Percentiles rank a stretch among this genome's conserved stretches.
Conservation (phyloP, 768 basidiomycete species). For the Daedaleopsis sinensis region DNA sequence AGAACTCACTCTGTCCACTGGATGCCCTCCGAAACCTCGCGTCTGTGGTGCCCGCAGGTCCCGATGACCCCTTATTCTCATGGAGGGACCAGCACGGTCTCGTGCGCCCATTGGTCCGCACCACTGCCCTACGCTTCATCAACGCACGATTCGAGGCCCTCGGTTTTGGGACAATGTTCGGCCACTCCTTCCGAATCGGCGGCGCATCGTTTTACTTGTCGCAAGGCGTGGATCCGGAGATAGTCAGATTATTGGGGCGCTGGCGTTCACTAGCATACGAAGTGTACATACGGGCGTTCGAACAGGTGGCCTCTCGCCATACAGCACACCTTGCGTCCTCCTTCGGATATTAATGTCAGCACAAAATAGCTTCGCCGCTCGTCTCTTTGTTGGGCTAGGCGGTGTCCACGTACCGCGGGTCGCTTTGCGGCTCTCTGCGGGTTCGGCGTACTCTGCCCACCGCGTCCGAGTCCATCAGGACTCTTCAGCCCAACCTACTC, state of each 20-base stretch:
- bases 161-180: constrained; percentile 38
- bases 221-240: constrained; percentile 36
- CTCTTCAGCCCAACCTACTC: too few relatives aligned
- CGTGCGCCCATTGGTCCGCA: constrained; percentile 34
- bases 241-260: constrained; percentile 36
- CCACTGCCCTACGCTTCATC: constrained; percentile 30
- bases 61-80: constrained; percentile 38
- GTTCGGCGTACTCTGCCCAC: too few relatives aligned
- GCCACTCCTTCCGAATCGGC: constrained; percentile 48
- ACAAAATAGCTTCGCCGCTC: too few relatives aligned
- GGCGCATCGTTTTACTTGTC: constrained; percentile 41
- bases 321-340: too few relatives aligned
- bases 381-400: too few relatives aligned
- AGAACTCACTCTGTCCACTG: constrained; percentile 33
- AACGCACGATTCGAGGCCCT: constrained; percentile 31
- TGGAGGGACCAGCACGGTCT: constrained; percentile 35
- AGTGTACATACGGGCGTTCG: constrained; percentile 40
- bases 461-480: too few relatives aligned
- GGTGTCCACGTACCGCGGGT: too few relatives aligned
- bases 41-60: constrained; percentile 28
- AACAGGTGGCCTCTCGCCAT: constrained; percentile 34
- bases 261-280: constrained; percentile 46
- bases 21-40: constrained; percentile 36
- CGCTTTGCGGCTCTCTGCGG: too few relatives aligned
- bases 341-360: too few relatives aligned